Conservation (phyloP, 257 asterid species). For the Gentiana macrophylla region DNA sequence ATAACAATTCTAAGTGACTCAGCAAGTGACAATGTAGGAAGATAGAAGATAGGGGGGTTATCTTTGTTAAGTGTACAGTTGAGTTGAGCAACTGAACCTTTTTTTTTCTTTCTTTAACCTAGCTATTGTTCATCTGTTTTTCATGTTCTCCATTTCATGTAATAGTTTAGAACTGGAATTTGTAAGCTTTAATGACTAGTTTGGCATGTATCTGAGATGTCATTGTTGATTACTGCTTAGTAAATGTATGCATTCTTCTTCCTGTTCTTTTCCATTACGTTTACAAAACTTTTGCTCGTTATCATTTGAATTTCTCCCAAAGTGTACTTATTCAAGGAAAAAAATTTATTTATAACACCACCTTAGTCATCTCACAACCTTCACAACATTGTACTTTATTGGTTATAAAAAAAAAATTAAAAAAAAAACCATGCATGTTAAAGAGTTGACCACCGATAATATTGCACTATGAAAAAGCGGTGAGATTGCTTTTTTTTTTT, state of each 20-base stretch:
- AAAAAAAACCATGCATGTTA: no score
- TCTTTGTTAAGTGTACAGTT: constrained; percentile 23
- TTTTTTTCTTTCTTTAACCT: constrained; percentile 12
- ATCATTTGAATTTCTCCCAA: no score
- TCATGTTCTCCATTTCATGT: background rate
- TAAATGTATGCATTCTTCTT: no score
- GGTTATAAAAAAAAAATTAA: no score
- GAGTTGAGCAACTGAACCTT: constrained; percentile 8
- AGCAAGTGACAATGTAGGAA: constrained; percentile 38
- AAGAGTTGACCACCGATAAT: no score
- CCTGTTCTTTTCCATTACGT: background rate
- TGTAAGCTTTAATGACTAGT: background rate
- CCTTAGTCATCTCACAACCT: no score
- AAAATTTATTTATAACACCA: no score
- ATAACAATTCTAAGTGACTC: constrained; percentile 47
- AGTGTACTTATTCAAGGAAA: no score
- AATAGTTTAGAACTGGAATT: constrained; percentile 9
- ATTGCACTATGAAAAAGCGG: no score
- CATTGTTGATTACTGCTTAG: background rate
- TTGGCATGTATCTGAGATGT: background rate
- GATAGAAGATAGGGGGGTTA: constrained; percentile 14
- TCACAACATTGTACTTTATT: constrained; percentile 7
- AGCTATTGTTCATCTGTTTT: constrained; percentile 2
- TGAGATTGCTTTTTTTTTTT: no score
- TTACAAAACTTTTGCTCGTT: no score